Base-by-base conservation (phyloP, 169 alveolate genomes). In the Eimeria zaria region DNA sequence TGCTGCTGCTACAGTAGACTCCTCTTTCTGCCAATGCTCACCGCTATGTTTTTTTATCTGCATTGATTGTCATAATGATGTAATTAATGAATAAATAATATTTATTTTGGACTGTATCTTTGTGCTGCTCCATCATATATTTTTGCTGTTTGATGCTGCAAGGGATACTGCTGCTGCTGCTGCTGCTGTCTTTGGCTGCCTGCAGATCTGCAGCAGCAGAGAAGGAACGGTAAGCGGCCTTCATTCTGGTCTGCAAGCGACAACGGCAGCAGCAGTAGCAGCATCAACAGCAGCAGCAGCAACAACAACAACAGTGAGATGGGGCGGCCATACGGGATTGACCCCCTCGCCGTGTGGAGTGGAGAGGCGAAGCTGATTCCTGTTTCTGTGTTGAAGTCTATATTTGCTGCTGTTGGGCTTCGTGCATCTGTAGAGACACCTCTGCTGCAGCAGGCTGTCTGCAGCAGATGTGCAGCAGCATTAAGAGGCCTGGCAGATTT, bases 361-460 rank as follows among this genome's bases (percentile, higher is more conserved):
- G 96, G 96, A n/a, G 96, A 91, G 27, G 96, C 96, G 16, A 91
- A 91, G 91, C 80, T 60, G 12, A 14, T 91, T 22, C 96, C 96
- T 12, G 53, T 64, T 3, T 36, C 71, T 8, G 78, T 91, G 30
- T 55, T 91, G 11, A 24, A 64, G 55, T 74, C 90, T 16, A 48
- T 91, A 2, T 73, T 76, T 36, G 67, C 90, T 30, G 89, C 96
- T 58, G 87, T 73, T 41, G 62, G 81, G 53, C 84, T 91, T 18
- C 67, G 96, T 48, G 89, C 96, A 11, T 91, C 96, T 27, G 58
- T 91, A n/a, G 90, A 81, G 84, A 83, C 87, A 5, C 96, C 96
- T 53, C 58, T 67, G 96, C 74, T 78, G 83, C 91, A 74, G 78
- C 96, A 81, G 81, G 88, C 87, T 41, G 90, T 91, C 96, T 91